phyloP scores from a whole-genome alignment of 2,329 filamentous ascomycete species.

The Sarocladium oryzae region DNA sequence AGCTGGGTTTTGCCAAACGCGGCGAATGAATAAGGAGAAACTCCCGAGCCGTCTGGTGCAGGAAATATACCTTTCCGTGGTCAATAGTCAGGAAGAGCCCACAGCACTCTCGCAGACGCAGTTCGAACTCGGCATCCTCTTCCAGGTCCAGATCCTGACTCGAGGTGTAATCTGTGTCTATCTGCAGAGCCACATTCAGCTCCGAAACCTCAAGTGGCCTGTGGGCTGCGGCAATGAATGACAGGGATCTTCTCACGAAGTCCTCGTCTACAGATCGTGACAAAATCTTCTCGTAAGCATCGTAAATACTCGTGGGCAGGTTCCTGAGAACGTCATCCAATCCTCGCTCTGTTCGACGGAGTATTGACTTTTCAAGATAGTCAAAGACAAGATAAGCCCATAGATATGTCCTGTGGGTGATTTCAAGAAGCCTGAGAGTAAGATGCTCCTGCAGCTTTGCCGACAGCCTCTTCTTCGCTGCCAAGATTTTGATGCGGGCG shows the following conservation, averaged over 20 bases:
- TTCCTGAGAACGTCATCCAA: slow-evolving; percentile 10
- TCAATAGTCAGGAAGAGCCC: slow-evolving; percentile 25
- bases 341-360: slow-evolving; percentile 8
- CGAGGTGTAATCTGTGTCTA: slow-evolving; percentile 10
- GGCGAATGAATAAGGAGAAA: slow-evolving; percentile 15
- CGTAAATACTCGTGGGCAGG: slow-evolving; percentile 17
- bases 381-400: slow-evolving; percentile 19
- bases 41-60: slow-evolving; percentile 26
- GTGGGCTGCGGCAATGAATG: slow-evolving; percentile 20
- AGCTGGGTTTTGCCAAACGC: not conserved
- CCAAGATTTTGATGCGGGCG: slow-evolving; percentile 18
- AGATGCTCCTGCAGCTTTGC: slow-evolving; percentile 15
- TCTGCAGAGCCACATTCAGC: slow-evolving; percentile 16
- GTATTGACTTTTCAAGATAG: slow-evolving; percentile 12
- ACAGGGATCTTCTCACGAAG: slow-evolving; percentile 13
- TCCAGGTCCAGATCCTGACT: slow-evolving; percentile 10
- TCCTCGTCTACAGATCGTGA: slow-evolving; percentile 10
- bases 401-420: slow-evolving; percentile 16
- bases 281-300: slow-evolving; percentile 21
- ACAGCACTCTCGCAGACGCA: slow-evolving; percentile 19
- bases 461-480: slow-evolving; percentile 14
- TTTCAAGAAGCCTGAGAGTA: slow-evolving; percentile 13
- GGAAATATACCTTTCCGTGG: slow-evolving; percentile 18
- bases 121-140: slow-evolving; percentile 10
- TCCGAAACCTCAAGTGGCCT: slow-evolving; percentile 18